These are phyloP conservation scores for Kwoniella sp. DNA, from an alignment of 768 basidiomycete genomes.

Conservation along the genomic window DNA sequence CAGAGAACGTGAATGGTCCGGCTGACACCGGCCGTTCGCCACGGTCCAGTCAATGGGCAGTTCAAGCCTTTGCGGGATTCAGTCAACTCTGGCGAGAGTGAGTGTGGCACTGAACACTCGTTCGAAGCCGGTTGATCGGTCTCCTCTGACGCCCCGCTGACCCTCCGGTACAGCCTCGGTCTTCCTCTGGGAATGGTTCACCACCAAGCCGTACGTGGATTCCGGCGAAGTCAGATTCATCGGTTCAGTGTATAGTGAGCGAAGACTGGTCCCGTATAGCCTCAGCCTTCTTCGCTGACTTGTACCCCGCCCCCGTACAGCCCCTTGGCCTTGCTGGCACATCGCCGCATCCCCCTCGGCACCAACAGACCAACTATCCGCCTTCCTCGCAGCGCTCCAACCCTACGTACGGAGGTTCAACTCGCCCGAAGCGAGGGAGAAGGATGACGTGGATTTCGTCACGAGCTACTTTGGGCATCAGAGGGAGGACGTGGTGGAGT, in stretches of 20 bases:
- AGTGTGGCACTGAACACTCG: conserved; percentile 4
- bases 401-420: conserved; percentile 64
- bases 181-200: conserved; percentile 57
- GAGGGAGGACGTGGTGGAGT: conserved; percentile 77
- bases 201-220: conserved; percentile 74
- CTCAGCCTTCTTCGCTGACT: not conserved
- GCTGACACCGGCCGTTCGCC: no score
- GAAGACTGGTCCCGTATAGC: not conserved
- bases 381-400: conserved; percentile 65
- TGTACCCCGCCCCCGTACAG: conserved; percentile 50
- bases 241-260: conserved; percentile 53
- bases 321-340: conserved; percentile 96
- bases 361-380: conserved; percentile 53
- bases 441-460: conserved; percentile 69
- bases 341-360: conserved; percentile 75
- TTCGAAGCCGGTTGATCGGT: not conserved
- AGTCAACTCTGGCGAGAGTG: conserved; percentile 78
- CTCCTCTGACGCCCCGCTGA: not conserved
- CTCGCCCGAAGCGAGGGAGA: conserved; percentile 55
- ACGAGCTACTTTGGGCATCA: conserved; percentile 73
- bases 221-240: conserved; percentile 77
- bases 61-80: conserved; percentile 63
- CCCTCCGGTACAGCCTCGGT: conserved; percentile 16
- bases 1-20: no score
- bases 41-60: conserved; percentile 45